Evolutionary conservation across 2,329 filamentous ascomycete genomes (phyloP).

Genomic region (Neonectria coccinea): DNA sequence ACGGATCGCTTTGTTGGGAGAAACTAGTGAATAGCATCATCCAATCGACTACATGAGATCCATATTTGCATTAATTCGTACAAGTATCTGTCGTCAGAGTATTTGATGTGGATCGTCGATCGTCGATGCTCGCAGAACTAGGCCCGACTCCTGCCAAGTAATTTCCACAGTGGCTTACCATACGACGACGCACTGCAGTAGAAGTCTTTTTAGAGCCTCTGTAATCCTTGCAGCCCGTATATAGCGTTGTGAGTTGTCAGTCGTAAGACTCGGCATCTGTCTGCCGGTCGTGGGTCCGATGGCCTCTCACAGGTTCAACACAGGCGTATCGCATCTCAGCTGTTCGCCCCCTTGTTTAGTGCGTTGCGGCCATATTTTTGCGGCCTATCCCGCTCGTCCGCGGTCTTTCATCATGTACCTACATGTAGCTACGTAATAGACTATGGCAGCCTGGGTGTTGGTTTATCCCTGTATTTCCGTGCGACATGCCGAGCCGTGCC

Average conservation of each 20-base stretch:
- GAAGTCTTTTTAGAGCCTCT: background rate
- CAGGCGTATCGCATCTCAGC: background rate
- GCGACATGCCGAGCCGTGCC: background rate
- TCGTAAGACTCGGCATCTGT: conserved; percentile 8
- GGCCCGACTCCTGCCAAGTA: conserved; percentile 3
- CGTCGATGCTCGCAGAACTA: conserved; percentile 10
- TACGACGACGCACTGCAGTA: background rate
- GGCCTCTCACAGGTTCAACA: background rate
- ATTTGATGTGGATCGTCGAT: conserved; percentile 1
- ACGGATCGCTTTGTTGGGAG: background rate
- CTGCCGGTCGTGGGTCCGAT: conserved; percentile 1
- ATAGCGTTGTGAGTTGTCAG: conserved; percentile 9
- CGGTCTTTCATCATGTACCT: conserved; percentile 2
- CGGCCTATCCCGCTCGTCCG: conserved; percentile 1
- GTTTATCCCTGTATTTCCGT: background rate
- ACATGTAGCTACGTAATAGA: background rate
- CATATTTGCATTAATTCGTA: background rate
- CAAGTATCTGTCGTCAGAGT: background rate
- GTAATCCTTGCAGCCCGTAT: background rate
- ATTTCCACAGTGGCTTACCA: background rate
- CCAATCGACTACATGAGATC: background rate
- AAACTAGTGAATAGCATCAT: background rate
- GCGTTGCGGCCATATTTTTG: conserved; percentile 2
- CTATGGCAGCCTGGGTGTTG: background rate
- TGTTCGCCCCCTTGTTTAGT: conserved; percentile 9